Conservation (phyloP, 2,329 filamentous ascomycete genomes). For the Xylariaceae sp. region DNA sequence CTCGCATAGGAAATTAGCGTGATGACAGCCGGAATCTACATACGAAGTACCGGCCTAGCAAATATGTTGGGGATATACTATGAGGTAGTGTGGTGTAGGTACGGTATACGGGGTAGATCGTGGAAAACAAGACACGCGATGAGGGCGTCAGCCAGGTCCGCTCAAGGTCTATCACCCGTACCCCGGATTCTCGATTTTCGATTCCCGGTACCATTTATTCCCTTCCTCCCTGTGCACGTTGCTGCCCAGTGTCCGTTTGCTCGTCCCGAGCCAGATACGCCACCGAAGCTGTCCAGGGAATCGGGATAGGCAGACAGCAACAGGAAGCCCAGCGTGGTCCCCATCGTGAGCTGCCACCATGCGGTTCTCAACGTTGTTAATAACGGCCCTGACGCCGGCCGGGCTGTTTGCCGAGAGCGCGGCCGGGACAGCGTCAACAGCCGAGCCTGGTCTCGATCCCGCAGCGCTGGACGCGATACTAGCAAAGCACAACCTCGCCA, state of each 20-base stretch:
- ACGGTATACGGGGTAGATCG: conserved; percentile 10
- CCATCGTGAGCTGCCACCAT: conserved; percentile 29
- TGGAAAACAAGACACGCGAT: conserved; percentile 13
- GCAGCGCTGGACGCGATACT: conserved; percentile 37
- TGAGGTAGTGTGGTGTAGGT: too few species aligned
- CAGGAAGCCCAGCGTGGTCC: conserved; percentile 10
- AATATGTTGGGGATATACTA: too few species aligned
- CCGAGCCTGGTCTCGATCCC: conserved; percentile 32
- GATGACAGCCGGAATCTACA: background rate
- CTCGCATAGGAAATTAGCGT: conserved; percentile 12
- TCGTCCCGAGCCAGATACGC: conserved; percentile 20
- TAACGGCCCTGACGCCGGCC: conserved; percentile 35
- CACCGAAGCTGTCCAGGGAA: conserved; percentile 17
- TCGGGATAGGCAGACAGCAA: conserved; percentile 20
- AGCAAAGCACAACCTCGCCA: conserved; percentile 42
- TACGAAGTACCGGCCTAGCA: too few species aligned
- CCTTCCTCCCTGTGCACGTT: background rate
- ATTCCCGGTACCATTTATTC: background rate
- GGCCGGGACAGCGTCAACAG: conserved; percentile 27
- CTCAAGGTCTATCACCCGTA: conserved; percentile 3
- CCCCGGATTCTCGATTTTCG: background rate
- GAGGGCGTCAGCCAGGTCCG: conserved; percentile 1
- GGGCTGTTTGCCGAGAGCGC: conserved; percentile 32
- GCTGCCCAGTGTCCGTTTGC: conserved; percentile 5
- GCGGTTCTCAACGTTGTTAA: conserved; percentile 37